Conservation (phyloP, 306 rosid species). For the Lupinus albus region DNA sequence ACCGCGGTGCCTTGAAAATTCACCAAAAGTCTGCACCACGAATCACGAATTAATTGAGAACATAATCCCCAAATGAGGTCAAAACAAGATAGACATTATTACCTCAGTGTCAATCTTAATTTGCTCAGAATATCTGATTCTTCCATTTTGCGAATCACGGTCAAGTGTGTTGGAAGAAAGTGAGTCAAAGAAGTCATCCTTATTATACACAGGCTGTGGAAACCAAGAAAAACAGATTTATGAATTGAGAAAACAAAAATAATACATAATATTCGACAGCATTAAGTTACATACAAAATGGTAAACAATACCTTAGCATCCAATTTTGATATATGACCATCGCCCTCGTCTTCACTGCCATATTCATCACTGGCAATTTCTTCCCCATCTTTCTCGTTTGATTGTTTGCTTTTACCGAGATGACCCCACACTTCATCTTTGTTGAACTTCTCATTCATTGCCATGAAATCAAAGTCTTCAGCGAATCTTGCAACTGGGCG, state of each 20-base stretch:
- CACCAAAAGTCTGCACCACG: conserved; percentile 59
- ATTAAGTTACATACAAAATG: conserved; percentile 7
- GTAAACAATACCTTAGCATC: conserved; percentile 43
- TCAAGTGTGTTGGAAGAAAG: conserved; percentile 50
- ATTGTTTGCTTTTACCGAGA: conserved; percentile 52
- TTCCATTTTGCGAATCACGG: conserved; percentile 46
- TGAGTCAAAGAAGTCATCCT: conserved; percentile 61
- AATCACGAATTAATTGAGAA: conserved; percentile 3
- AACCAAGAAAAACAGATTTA: conserved; percentile 35
- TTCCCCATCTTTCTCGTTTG: conserved; percentile 46
- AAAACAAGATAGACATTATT: conserved; percentile 26
- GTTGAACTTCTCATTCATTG: conserved; percentile 67
- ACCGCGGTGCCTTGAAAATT: conserved; percentile 51
- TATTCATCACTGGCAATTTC: conserved; percentile 41
- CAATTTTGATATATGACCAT: conserved; percentile 29
- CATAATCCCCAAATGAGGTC: conserved; percentile 13
- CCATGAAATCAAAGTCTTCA: conserved; percentile 62
- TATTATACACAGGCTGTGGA: conserved; percentile 51
- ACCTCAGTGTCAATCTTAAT: conserved; percentile 59
- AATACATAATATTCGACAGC: background rate
- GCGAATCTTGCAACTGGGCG: conserved; percentile 50
- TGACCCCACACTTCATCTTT: conserved; percentile 68
- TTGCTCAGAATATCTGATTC: conserved; percentile 58
- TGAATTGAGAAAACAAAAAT: background rate
- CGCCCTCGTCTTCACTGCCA: conserved; percentile 40